Base-by-base conservation (phyloP, 768 basidiomycete genomes). In the Mycena polygramma region DNA sequence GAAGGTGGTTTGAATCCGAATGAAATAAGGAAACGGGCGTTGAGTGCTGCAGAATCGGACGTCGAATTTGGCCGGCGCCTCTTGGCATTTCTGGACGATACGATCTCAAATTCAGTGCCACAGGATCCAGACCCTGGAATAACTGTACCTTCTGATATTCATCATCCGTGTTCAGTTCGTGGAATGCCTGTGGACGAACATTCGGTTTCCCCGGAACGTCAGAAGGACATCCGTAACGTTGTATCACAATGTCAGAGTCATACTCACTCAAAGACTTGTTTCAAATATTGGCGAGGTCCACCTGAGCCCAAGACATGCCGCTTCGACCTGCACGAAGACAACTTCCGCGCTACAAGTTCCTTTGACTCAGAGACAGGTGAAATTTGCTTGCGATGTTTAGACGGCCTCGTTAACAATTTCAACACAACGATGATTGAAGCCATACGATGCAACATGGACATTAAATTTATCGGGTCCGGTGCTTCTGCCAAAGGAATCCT, bases 401-500 rank as follows among this genome's bases (percentile, higher is more conserved):
- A 82, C 51, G 75, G 77, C 1, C 19, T 52, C 13, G 63, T 55
- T 0, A 70, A 71, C 24, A 71, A 71, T 51, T 71, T 71, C 37
- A 66, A 66, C 48, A 26, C 48, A 48, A 61, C 64, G 2, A 54
- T 77, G 53, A 43, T 72, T 76, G 13, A 48, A 73, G 59, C 63
- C 53, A 30, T 55, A 46, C 59, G 57, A 24, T 45, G 49, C 45
- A 46, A 46, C 19, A 46, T 46, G 45, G 45, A 46, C 10, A 52
- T 52, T 26, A 52, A 69, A 45, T 69, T 69, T n/a, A 63, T 64
- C 7, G 76, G 75, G 0, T 82, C 79, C 0, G 80, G 81, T 0
- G 69, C 70, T 5, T 72, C 73, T 1, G 80, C 79, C 0, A 83
- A 81, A 57, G 81, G 78, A 0, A 57, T 80, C 0, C 57, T 83